phyloP scores from a whole-genome alignment of 2,329 filamentous ascomycete species.

The Teratosphaeriaceae sp. region DNA sequence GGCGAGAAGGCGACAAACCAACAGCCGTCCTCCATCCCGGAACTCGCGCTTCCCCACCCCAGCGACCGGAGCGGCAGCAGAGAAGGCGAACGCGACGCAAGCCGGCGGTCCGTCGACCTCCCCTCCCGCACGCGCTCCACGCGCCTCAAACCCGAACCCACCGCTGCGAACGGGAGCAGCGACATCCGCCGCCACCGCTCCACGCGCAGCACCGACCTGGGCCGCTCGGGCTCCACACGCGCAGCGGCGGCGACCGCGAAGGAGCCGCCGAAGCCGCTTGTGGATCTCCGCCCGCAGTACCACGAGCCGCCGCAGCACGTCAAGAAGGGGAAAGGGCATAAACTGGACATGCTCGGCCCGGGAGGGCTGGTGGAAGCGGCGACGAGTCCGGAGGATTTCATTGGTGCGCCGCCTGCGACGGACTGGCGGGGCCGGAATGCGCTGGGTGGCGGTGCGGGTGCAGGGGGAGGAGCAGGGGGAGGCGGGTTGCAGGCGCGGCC shows the following conservation, averaged over 20 bases:
- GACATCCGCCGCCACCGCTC: slow-evolving; percentile 17
- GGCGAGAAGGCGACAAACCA: slow-evolving; percentile 31
- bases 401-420: slow-evolving; percentile 35
- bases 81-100: slow-evolving; percentile 8
- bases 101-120: slow-evolving; percentile 6
- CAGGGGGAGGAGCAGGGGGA: not conserved
- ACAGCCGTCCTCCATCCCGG: slow-evolving; percentile 47
- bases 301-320: slow-evolving; percentile 56
- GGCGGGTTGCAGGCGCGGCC: slow-evolving; percentile 7
- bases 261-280: slow-evolving; percentile 51
- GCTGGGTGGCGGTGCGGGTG: not conserved
- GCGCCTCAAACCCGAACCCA: slow-evolving; percentile 6
- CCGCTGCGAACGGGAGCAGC: slow-evolving; percentile 8
- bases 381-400: slow-evolving; percentile 37
- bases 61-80: slow-evolving; percentile 18
- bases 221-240: slow-evolving; percentile 38
- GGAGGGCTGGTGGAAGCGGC: slow-evolving; percentile 42
- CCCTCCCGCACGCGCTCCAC: slow-evolving; percentile 10
- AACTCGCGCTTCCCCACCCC: slow-evolving; percentile 53
- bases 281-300: slow-evolving; percentile 62
- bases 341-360: slow-evolving; percentile 25
- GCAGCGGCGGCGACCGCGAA: no score
- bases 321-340: slow-evolving; percentile 46
- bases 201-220: slow-evolving; percentile 25
- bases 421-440: slow-evolving; percentile 37